Evolutionary conservation across 1,139 yeast genomes (phyloP), one percentile per base, ranked within the genome.

Genomic region (Debaryomyces udenii): DNA sequence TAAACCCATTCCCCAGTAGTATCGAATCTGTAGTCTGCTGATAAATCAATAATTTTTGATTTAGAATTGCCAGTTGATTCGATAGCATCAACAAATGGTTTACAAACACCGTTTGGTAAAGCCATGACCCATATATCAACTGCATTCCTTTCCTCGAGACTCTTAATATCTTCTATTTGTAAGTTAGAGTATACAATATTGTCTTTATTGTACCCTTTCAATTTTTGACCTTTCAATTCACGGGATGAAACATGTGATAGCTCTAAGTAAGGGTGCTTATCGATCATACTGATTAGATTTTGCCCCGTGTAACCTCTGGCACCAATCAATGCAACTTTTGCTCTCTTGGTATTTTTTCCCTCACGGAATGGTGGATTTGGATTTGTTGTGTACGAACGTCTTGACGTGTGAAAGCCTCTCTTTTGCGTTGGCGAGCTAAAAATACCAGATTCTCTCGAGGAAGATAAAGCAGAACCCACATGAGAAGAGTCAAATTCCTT

Each of bases 111-210:
- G 61, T 93, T 93, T 48, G 99, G 99, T 56, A 94, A 77, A 2
- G 99, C 99, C 99, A 94, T 93, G 28, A 94, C 96, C 99, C 99
- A 93, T 43, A 91, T 84, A 57, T 94, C 99, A 41, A 93, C 88
- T 41, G 81, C 88, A 35, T 83, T 81, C 34, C 80, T 72, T 51
- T 81, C 78, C 65, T 91, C 99, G 49, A 93, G 71, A 50, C 75
- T 69, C 57, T 81, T 80, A 50, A 93, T 86, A 56, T 93, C 98
- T 59, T 90, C 96, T 37, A 83, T 78, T 60, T 86, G 93, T 52
- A 93, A 75, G 64, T 91, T 93, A 48, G 88, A 88, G 66, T 93
- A 93, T 39, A 78, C 76, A 43, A 93, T 80, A 45, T 86, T 81
- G 41, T 78, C 75, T 69, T 93, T 93, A 58, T 82, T 82, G 74